Evolutionary conservation across 129 eudicot genomes (phyloP).

Genomic region (Tanacetum coccineum): DNA sequence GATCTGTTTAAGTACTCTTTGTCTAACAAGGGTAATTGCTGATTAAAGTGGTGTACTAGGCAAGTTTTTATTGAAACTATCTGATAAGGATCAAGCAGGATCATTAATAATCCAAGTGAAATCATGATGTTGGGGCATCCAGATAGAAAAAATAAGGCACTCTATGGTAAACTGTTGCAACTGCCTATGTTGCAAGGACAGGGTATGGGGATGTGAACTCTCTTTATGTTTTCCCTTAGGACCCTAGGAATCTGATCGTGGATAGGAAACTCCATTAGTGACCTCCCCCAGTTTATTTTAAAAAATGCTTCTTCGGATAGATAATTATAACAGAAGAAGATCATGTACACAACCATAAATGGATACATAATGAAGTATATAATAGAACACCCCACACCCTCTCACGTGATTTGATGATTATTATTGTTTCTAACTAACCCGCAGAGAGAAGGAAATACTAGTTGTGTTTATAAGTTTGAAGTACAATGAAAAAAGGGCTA

Average conservation of each 20-base stretch:
- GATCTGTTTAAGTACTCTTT: background rate
- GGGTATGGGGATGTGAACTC: background rate
- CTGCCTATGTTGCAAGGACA: background rate
- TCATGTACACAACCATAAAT: background rate
- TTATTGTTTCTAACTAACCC: too few species aligned
- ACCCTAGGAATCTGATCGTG: background rate
- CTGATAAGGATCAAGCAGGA: background rate
- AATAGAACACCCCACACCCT: background rate
- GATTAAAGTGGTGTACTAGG: slow-evolving; percentile 6
- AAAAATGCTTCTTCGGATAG: background rate
- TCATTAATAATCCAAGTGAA: slow-evolving; percentile 3
- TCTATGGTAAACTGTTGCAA: background rate
- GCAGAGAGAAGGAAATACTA: too few species aligned
- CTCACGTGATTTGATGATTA: background rate
- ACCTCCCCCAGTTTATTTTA: too few species aligned
- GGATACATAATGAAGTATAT: background rate
- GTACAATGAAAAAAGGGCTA: too few species aligned
- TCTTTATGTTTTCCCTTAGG: background rate
- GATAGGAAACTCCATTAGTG: background rate
- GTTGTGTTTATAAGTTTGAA: too few species aligned
- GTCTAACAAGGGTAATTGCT: slow-evolving; percentile 1
- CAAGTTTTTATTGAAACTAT: slow-evolving; percentile 5
- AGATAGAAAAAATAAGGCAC: background rate
- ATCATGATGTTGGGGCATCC: background rate
- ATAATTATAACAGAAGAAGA: background rate